Base-by-base conservation (phyloP, 1,284 basidiomycete species). In the Cutaneotrichosporon dermatis region DNA sequence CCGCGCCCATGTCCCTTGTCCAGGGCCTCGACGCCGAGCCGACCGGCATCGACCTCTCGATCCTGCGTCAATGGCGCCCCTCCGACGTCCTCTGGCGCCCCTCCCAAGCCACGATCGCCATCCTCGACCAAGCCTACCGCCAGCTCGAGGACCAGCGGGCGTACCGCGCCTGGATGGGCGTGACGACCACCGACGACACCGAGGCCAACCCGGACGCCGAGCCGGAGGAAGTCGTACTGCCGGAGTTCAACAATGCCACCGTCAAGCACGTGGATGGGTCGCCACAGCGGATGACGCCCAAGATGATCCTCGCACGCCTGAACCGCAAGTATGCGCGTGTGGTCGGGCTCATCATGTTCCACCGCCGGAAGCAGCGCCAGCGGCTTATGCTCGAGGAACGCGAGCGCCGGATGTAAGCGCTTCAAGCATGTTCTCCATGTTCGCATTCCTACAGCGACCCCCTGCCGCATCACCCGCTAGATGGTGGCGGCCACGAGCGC, bases 71-170 rank as follows among this genome's bases (percentile, higher is more conserved):
- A 5, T 77, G 73, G 73, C 61, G 76, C 39, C 74, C 75, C 2
- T 65, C 61, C 35, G 76, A 78, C 53, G 51, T 66, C 7, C 58
- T 70, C 12, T 78, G 76, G 76, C 66, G 67, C 33, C 73, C 76
- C 1, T 59, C 66, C 2, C 56, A 63, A 7, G 41, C 65, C 5
- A 74, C 73, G 0, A 53, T 74, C 9, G 57, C 65, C 0, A 62
- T 74, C 2, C 64, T 78, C 13, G 70, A 76, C 13, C 58, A 62
- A 13, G 69, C 67, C 1, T 76, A 72, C 57, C 52, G 57, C 41
- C 67, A 75, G 51, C 56, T 77, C 13, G 65, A 77, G 60, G 60
- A 68, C 44, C 57, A 64, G 57, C 59, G 43, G 43, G 59, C 59
- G 33, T 64, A 48, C 59, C 62, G 59, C 10, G 57, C 60, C 6